These are phyloP conservation scores for Leavenworthia alabamica DNA, from an alignment of 345 rosid species.

Conservation along the genomic window DNA sequence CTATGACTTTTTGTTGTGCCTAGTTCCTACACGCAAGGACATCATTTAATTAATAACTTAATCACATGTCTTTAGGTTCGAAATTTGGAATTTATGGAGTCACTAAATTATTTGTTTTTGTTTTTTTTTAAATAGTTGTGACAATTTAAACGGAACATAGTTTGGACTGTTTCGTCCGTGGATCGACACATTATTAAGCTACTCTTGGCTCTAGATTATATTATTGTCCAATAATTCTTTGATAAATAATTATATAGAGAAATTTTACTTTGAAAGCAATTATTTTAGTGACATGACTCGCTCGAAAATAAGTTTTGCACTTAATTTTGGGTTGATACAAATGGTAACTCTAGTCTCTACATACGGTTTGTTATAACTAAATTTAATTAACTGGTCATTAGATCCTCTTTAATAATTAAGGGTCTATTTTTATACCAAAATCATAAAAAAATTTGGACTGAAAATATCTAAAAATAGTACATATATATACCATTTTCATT, in stretches of 20 bases:
- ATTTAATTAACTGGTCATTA: no score
- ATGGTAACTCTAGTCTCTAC: no score
- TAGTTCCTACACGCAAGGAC: slow-evolving; percentile 26
- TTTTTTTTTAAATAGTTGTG: neutral
- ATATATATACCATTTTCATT: no score
- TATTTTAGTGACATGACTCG: neutral
- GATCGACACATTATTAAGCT: neutral
- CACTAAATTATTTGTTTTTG: neutral
- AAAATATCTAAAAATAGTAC: no score
- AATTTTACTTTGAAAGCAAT: neutral
- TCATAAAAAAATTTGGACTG: no score
- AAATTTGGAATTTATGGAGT: neutral
- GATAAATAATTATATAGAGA: no score
- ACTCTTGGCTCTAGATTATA: neutral
- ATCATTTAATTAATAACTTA: neutral
- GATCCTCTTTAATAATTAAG: no score
- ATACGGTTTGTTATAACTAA: no score
- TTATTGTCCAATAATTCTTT: neutral
- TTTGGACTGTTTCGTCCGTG: neutral
- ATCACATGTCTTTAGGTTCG: slow-evolving; percentile 10
- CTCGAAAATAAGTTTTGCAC: neutral
- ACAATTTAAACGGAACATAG: neutral
- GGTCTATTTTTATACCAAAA: no score
- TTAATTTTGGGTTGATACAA: neutral
- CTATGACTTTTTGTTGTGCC: slow-evolving; percentile 12